Percentiles rank a stretch among this genome's conserved stretches.
phyloP scores from a whole-genome alignment of 2,329 filamentous ascomycete genomes.

The Trichoderma polysporum region DNA sequence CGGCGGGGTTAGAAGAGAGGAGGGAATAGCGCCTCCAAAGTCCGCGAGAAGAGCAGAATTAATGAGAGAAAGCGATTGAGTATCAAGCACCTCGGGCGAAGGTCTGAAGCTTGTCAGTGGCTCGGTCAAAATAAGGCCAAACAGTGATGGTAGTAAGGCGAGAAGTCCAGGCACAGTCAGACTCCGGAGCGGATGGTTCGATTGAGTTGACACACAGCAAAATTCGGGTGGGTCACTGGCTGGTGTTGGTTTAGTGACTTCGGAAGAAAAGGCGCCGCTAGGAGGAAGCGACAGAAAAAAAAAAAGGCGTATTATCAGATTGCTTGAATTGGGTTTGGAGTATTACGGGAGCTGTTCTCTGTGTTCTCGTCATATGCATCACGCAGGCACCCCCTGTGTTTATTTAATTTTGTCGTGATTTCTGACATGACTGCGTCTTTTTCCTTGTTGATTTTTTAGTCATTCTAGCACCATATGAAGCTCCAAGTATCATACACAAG shows the following conservation, averaged over 20 bases:
- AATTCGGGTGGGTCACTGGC: constrained; percentile 16
- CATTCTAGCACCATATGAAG: not conserved
- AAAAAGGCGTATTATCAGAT: not conserved
- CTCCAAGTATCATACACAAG: no score
- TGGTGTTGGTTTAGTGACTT: constrained; percentile 2
- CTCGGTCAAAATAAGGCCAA: not conserved
- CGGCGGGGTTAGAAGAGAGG: not conserved
- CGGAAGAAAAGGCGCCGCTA: not conserved
- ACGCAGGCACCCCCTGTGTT: not conserved
- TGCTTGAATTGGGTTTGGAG: not conserved
- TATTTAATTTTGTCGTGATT: not conserved
- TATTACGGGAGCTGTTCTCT: not conserved
- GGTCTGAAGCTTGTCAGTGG: not conserved
- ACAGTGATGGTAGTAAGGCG: constrained; percentile 9
- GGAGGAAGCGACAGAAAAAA: not conserved
- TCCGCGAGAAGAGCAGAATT: not conserved
- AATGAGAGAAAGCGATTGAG: constrained; percentile 13
- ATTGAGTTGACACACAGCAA: constrained; percentile 10
- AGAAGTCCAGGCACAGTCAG: constrained; percentile 6
- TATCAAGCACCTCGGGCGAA: constrained; percentile 5
- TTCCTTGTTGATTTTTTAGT: not conserved
- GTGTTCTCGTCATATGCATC: not conserved
- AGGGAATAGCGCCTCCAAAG: not conserved
- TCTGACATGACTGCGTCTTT: not conserved
- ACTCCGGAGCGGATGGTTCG: constrained; percentile 18